Base-by-base conservation (phyloP, 2,329 filamentous ascomycete species). In the Phialophora tarda region DNA sequence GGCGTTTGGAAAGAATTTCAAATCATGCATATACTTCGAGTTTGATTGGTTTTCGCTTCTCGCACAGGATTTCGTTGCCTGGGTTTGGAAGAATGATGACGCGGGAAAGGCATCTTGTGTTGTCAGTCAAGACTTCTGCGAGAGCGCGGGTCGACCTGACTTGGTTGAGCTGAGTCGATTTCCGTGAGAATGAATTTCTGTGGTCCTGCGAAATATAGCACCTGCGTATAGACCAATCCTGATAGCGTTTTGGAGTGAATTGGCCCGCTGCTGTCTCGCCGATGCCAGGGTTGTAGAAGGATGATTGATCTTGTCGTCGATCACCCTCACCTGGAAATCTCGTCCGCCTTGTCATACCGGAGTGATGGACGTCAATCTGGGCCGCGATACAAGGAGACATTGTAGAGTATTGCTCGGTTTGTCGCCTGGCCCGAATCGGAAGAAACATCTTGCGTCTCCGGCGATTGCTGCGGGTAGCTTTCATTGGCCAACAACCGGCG, bases 181-280 rank as follows among this genome's bases (percentile, higher is more conserved):
- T 24, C 10, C 8, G 7, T 26, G 48, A 51, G 23, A 51, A 51
- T 51, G 48, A 28, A 51, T 26, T 51, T 51, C n/a, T 7, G 14
- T 26, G 14, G 48, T 26, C 21, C 48, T 11, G 38, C 38, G 10
- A 28, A 14, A 26, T 12, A 28, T 28, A 17, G 48, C 48, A 51
- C 23, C 23, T 51, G 48, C 48, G 24, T 51, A 51, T 51, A 51
- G 48, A 51, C 48, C 48, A 26, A 51, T 17, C 14, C 14, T 44
- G 48, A 24, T 26, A 21, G 48, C 11, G 48, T 51, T 26, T 26
- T 51, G 57, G 38, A 44, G 38, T 21, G 38, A 44, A n/a, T 44
- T 44, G 17, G 38, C 17, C 7, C 38, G 14, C 6, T 7, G 17
- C 14, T 44, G 38, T 44, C 38, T 44, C 38, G 6, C 17, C 14